Conservation (phyloP, 345 rosid species). For the Zanthoxylum bungeanum region DNA sequence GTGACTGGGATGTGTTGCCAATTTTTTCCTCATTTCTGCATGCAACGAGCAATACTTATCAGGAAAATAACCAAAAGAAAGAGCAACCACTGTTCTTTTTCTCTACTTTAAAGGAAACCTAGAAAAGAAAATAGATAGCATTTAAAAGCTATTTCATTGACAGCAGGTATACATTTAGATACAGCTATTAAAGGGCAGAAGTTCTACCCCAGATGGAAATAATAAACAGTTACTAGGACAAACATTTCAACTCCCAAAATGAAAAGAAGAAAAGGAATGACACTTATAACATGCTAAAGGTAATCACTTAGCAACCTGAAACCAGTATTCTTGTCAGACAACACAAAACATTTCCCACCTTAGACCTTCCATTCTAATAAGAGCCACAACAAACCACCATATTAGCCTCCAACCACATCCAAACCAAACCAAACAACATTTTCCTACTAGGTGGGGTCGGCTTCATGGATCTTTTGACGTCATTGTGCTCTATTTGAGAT, state of each 20-base stretch:
- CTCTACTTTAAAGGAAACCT: not conserved
- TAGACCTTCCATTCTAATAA: constrained; percentile 2
- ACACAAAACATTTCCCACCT: constrained; percentile 5
- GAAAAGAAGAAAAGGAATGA: too few relatives aligned
- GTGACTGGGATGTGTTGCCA: constrained; percentile 42
- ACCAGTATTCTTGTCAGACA: not conserved
- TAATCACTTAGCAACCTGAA: not conserved
- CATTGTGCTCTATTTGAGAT: too few relatives aligned
- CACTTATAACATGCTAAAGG: not conserved
- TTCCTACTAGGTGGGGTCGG: too few relatives aligned
- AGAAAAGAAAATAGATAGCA: not conserved
- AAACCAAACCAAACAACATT: too few relatives aligned
- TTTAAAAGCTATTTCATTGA: constrained; percentile 13
- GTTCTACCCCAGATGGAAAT: not conserved
- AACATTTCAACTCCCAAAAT: not conserved
- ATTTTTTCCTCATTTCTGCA: constrained; percentile 69
- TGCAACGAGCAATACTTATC: constrained; percentile 13
- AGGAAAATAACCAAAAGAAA: not conserved
- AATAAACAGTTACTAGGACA: not conserved
- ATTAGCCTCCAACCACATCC: constrained; percentile 2
- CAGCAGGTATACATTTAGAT: not conserved
- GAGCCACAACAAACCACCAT: constrained; percentile 3
- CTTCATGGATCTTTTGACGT: too few relatives aligned
- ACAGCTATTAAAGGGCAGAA: not conserved
- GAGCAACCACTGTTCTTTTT: not conserved